phyloP scores from a whole-genome alignment of 208 protist species.

The Acanthamoeba pearcei region DNA sequence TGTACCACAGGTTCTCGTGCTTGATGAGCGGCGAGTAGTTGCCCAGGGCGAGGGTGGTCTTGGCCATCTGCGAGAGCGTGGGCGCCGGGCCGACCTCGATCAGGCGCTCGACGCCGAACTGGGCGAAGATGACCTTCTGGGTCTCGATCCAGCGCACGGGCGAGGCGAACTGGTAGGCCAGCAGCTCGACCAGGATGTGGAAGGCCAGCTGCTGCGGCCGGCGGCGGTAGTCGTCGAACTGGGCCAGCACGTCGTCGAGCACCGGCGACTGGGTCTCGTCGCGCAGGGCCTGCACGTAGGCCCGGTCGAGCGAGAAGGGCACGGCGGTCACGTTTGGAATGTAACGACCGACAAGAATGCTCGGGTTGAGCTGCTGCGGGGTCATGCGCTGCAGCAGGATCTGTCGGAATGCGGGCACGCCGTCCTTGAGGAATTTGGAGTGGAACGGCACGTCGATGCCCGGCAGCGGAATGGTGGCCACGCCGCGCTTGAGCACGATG shows the following conservation, averaged over 20 bases:
- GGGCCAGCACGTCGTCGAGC: slow-evolving; percentile 78
- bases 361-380: slow-evolving; percentile 68
- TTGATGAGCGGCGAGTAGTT: slow-evolving; percentile 74
- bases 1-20: slow-evolving; percentile 74
- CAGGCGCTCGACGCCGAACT: slow-evolving; percentile 83
- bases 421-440: slow-evolving; percentile 85
- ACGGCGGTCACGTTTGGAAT: slow-evolving; percentile 90
- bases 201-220: slow-evolving; percentile 78
- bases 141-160: slow-evolving; percentile 92
- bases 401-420: slow-evolving; percentile 88
- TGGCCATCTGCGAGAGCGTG: slow-evolving; percentile 88
- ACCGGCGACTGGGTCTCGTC: slow-evolving; percentile 81
- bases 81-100: slow-evolving; percentile 90
- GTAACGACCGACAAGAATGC: slow-evolving; percentile 84
- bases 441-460: slow-evolving; percentile 94
- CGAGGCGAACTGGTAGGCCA: slow-evolving; percentile 93
- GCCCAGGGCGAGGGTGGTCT: slow-evolving; percentile 75
- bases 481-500: slow-evolving; percentile 82
- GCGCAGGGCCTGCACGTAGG: slow-evolving; percentile 83
- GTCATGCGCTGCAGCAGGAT: slow-evolving; percentile 79
- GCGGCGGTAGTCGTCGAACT: slow-evolving; percentile 73
- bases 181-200: slow-evolving; percentile 88
- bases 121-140: slow-evolving; percentile 87
- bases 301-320: slow-evolving; percentile 83
- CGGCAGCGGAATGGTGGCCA: slow-evolving; percentile 89